phyloP scores from a whole-genome alignment of 2,329 filamentous ascomycete species.

The Talaromyces sp. region DNA sequence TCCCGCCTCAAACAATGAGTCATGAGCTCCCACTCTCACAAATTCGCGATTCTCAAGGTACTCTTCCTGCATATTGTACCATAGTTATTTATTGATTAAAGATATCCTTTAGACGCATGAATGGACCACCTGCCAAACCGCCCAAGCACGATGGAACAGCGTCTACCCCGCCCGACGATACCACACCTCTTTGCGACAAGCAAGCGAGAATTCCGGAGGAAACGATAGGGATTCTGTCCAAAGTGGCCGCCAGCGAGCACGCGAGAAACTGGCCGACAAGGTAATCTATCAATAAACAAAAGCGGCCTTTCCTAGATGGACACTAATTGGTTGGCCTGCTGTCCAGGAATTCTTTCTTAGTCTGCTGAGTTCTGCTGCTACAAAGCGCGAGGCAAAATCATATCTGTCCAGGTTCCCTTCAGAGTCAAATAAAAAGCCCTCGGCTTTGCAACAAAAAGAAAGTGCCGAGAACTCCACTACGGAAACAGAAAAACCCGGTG shows the following conservation, averaged over 20 bases:
- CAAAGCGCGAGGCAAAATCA: constrained; percentile 85
- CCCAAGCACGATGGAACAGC: constrained; percentile 2
- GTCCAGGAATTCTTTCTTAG: constrained; percentile 77
- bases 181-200: constrained; percentile 8
- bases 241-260: constrained; percentile 32
- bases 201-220: background rate
- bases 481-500: constrained; percentile 42
- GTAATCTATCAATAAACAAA: constrained; percentile 16
- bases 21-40: constrained; percentile 11
- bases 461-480: constrained; percentile 20
- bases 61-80: no score
- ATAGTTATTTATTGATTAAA: background rate
- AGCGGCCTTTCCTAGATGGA: background rate
- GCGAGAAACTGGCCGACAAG: constrained; percentile 42
- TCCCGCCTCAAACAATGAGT: constrained; percentile 8
- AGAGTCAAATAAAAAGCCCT: constrained; percentile 28
- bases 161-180: background rate
- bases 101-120: constrained; percentile 4
- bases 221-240: background rate
- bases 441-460: constrained; percentile 25
- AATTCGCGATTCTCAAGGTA: constrained; percentile 4
- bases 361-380: constrained; percentile 81
- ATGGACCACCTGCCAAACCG: background rate
- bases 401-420: constrained; percentile 82
- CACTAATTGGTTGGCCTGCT: background rate